phyloP scores from a whole-genome alignment of 768 basidiomycete genomes.

The Suillus subaureus region DNA sequence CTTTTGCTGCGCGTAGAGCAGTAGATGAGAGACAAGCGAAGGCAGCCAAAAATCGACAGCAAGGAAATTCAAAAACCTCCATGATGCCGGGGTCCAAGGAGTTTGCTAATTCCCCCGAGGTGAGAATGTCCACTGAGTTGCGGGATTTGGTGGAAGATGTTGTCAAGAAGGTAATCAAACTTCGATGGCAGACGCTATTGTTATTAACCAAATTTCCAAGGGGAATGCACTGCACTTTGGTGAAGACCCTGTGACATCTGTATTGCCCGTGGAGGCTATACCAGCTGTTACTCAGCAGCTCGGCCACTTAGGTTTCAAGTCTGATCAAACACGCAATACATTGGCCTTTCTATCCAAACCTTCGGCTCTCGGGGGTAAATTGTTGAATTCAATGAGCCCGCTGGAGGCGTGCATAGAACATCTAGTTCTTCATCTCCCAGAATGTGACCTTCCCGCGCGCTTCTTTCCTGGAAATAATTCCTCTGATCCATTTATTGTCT shows the following conservation, averaged over 20 bases:
- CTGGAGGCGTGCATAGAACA: conserved; percentile 85
- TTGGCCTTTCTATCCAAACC: conserved; percentile 58
- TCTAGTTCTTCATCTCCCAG: conserved; percentile 79
- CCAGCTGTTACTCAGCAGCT: conserved; percentile 57
- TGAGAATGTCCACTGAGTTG: conserved; percentile 77
- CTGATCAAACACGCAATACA: conserved; percentile 51
- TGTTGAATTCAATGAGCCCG: conserved; percentile 60
- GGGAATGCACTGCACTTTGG: conserved; percentile 53
- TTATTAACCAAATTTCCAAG: conserved; percentile 33
- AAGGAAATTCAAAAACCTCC: conserved; percentile 19
- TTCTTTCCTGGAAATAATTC: conserved; percentile 69
- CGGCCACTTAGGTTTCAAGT: conserved; percentile 65
- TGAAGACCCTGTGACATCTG: conserved; percentile 33
- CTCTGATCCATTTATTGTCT: conserved; percentile 69
- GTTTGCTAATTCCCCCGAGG: conserved; percentile 63
- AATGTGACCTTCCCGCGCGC: conserved; percentile 80
- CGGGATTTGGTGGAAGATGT: conserved; percentile 81
- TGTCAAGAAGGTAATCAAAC: conserved; percentile 65
- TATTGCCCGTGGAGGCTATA: conserved; percentile 45
- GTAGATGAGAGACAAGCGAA: conserved; percentile 70
- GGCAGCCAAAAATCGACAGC: conserved; percentile 48
- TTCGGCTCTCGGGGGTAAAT: conserved; percentile 59
- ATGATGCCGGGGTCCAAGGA: conserved; percentile 30
- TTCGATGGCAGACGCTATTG: conserved; percentile 1
- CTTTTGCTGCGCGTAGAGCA: conserved; percentile 71